Evolutionary conservation across 2,329 filamentous ascomycete species (phyloP).

Genomic region (Sordariomycetes sp.): DNA sequence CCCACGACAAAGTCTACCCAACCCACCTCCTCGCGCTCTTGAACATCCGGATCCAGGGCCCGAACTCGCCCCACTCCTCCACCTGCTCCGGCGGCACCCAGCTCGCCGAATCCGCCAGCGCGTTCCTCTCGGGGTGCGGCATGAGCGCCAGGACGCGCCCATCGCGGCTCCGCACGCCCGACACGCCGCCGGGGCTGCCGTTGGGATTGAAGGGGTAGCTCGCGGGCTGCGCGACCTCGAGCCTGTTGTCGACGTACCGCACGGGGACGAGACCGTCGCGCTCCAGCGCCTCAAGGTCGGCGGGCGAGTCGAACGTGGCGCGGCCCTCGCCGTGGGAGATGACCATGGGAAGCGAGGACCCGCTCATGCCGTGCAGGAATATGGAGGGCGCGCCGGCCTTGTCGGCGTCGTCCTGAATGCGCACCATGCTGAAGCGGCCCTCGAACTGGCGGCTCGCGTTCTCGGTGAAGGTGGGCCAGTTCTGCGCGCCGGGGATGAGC

Average conservation of each 20-base stretch:
- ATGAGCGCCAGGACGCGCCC: conserved; percentile 79
- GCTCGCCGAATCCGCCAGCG: conserved; percentile 65
- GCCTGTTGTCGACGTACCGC: conserved; percentile 71
- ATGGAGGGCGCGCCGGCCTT: conserved; percentile 44
- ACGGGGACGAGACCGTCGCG: conserved; percentile 57
- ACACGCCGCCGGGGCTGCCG: conserved; percentile 69
- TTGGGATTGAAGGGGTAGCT: conserved; percentile 78
- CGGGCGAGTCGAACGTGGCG: conserved; percentile 51
- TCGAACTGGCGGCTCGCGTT: conserved; percentile 46
- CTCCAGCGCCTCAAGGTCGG: conserved; percentile 39
- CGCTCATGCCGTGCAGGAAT: conserved; percentile 81
- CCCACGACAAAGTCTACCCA: conserved; percentile 27
- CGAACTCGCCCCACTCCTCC: conserved; percentile 64
- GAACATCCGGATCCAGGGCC: conserved; percentile 79
- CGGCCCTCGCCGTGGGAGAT: conserved; percentile 88
- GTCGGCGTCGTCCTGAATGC: conserved; percentile 33
- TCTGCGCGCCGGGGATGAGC: conserved; percentile 27
- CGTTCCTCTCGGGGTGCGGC: conserved; percentile 87
- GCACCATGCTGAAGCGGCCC: conserved; percentile 70
- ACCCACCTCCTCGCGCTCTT: conserved; percentile 82
- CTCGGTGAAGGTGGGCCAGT: conserved; percentile 54
- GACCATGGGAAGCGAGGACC: conserved; percentile 69
- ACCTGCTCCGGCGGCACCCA: conserved; percentile 48
- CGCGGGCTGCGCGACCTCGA: conserved; percentile 42
- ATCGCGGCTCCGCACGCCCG: conserved; percentile 63